Evolutionary conservation across 2,329 filamentous ascomycete species (phyloP), one percentile per base, ranked within the genome.

Genomic region (Trichoderma oligosporum): DNA sequence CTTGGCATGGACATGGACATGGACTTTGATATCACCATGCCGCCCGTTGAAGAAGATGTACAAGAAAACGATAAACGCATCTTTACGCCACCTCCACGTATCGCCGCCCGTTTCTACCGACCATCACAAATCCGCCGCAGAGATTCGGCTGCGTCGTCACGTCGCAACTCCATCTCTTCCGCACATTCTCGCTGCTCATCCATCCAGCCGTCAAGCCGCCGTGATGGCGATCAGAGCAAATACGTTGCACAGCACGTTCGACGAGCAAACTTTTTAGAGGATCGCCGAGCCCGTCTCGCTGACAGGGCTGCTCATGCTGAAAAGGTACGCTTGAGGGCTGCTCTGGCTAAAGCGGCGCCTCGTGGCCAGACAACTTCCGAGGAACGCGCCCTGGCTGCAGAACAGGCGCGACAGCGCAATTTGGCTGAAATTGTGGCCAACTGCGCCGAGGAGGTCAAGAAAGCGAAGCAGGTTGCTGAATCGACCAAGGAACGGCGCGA

Each of bases 281-380:
- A 87, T 63, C 85, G 89, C 60, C 91, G 89, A 68, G 88, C 89
- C 12, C 82, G 89, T 18, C 79, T 94, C 16, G 89, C 89, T 55
- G 89, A 92, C 70, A 80, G 89, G 56, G 89, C 89, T 25, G 87
- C 87, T 7, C 89, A 94, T 71, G 89, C 87, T 20, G 89, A 94
- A 71, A 90, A 92, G 69, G 89, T 94, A 14, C 85, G 89, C 51
- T 73, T 91, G 60, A 82, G 88, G 33, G 89, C 89, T 41, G 88
- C 88, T 8, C 71, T 88, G 57, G 87, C 84, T 59, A 91, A 91
- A 72, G 84, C 88, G 2, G 79, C 84, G 6, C 82, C 85, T 2
- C 78, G 81, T 18, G 83, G 86, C 63, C 82, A 76, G 29, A 83
- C 82, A 2, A 79, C 84, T 55, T 88, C 85, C 42, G 89, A 93